Evolutionary conservation across 495 filamentous ascomycete genomes (phyloP), one percentile per base, ranked within the genome.

Genomic region (Lindgomyces ingoldianus): DNA sequence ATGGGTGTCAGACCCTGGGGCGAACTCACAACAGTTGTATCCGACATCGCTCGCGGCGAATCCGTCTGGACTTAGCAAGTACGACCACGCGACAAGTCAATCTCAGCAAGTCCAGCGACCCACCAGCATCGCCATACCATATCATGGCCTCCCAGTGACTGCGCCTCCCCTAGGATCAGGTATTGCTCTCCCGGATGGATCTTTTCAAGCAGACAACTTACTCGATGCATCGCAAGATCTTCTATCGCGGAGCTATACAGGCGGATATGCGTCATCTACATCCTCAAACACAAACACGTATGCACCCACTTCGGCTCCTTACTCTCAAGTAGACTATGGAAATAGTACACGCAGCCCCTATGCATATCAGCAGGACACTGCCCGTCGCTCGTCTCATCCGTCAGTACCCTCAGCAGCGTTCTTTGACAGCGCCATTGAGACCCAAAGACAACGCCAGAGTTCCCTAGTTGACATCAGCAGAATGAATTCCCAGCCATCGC

Each of bases 361-460:
- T 73, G 76, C 79, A 39, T 79, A 83, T 42, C 81, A 83, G 69
- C 74, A 81, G 70, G 85, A 90, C 56, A 82, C 83, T 72, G 75
- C 80, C 60, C 87, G 93, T 75, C 87, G 92, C 73, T 88, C 91
- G 70, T 95, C 93, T 56, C 90, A 96, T 76, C 86, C 91, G 89
- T 96, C 86, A 89, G 89, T 90, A 80, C 78, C 81, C 69, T 83
- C 84, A 67, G 76, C 72, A 58, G 71, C 73, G 71, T 74, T 79
- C 65, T 75, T 80, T 70, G 75, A 78, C 72, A 74, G 74, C 69
- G 76, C 76, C 60, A 67, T 76, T 47, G 73, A 76, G 25, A 63
- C 74, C 62, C 78, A 78, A 60, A 72, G 76, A 47, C 80, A 80
- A 57, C 79, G 80, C 56, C 78, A 80, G 72, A 82, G 77, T 72